Percentiles rank a stretch among this genome's conserved stretches.
These are phyloP conservation scores for Litsea cubeba DNA, from an alignment of 164 flowering plant genomes.

Conservation along the genomic window DNA sequence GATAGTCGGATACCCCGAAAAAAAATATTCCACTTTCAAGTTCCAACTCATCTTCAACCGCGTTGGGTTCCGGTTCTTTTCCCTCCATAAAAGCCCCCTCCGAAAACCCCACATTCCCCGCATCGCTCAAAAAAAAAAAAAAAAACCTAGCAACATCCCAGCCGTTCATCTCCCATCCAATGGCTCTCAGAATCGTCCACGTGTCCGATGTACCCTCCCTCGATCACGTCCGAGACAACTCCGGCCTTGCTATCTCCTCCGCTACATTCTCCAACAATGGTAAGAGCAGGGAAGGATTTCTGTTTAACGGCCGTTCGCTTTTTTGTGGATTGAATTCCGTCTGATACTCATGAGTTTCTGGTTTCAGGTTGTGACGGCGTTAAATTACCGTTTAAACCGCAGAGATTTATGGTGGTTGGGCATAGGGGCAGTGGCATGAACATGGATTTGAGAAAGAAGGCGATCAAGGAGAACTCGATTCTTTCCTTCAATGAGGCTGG, in stretches of 20 bases:
- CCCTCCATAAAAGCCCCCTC: neutral
- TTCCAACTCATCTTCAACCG: too few relatives aligned
- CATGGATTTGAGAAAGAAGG: constrained; percentile 56
- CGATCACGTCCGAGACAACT: too few relatives aligned
- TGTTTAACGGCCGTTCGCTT: neutral
- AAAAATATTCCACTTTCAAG: too few relatives aligned
- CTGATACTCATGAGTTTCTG: too few relatives aligned
- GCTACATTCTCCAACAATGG: constrained; percentile 25
- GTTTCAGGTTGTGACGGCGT: constrained; percentile 21
- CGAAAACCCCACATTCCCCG: too few relatives aligned
- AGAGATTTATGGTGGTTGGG: constrained; percentile 64
- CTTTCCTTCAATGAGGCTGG: constrained; percentile 69
- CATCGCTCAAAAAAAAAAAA: too few relatives aligned
- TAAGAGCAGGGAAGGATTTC: neutral
- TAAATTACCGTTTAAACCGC: constrained; percentile 10
- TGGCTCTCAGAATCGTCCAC: constrained; percentile 75
- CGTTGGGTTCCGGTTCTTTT: neutral
- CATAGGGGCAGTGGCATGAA: constrained; percentile 93
- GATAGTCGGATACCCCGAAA: too few relatives aligned
- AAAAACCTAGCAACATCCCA: too few relatives aligned
- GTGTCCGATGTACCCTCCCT: constrained; percentile 66
- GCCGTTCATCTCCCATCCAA: constrained; percentile 6
- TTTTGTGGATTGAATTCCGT: too few relatives aligned
- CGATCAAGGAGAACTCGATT: constrained; percentile 70
- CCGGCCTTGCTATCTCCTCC: constrained; percentile 28